Evolutionary conservation across 2,329 filamentous ascomycete species (phyloP).

Genomic region (Aspergillus costaricaensis): DNA sequence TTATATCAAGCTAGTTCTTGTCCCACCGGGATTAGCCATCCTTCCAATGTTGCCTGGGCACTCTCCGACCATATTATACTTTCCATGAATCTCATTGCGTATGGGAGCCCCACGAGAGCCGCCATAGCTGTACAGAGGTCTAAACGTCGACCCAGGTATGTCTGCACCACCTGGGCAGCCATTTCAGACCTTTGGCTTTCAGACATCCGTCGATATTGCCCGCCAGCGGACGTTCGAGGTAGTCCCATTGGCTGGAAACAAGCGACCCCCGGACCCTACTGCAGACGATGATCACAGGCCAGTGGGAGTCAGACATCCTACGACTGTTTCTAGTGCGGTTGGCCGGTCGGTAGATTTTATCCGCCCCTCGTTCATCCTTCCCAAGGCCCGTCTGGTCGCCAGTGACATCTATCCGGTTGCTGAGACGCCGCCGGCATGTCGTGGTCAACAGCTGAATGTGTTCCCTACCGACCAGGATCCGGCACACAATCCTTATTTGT

Average conservation of each 20-base stretch:
- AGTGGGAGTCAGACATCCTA: conserved; percentile 7
- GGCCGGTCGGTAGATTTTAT: conserved; percentile 28
- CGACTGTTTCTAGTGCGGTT: background rate
- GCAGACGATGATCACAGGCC: conserved; percentile 22
- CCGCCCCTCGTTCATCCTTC: conserved; percentile 29
- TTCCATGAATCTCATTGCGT: background rate
- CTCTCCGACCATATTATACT: background rate
- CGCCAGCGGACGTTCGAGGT: conserved; percentile 44
- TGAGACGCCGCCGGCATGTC: conserved; percentile 17
- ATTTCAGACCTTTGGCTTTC: conserved; percentile 55
- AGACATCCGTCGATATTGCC: conserved; percentile 48
- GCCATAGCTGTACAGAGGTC: conserved; percentile 1
- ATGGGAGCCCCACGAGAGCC: conserved; percentile 1
- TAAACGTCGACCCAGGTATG: conserved; percentile 24
- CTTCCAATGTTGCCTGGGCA: background rate
- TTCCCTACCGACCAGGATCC: conserved; percentile 54
- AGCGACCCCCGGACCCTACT: conserved; percentile 41
- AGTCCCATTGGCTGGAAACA: conserved; percentile 51
- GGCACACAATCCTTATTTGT: conserved; percentile 52
- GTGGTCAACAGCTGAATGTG: conserved; percentile 34
- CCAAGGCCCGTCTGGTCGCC: conserved; percentile 42
- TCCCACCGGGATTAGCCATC: background rate
- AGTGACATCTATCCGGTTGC: conserved; percentile 37
- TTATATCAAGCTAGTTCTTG: background rate
- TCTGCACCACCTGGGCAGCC: conserved; percentile 26